Percentiles rank a stretch among this genome's conserved stretches.
These are phyloP conservation scores for Diaporthe sp. DNA, from an alignment of 2,329 filamentous ascomycete species.

Conservation along the genomic window DNA sequence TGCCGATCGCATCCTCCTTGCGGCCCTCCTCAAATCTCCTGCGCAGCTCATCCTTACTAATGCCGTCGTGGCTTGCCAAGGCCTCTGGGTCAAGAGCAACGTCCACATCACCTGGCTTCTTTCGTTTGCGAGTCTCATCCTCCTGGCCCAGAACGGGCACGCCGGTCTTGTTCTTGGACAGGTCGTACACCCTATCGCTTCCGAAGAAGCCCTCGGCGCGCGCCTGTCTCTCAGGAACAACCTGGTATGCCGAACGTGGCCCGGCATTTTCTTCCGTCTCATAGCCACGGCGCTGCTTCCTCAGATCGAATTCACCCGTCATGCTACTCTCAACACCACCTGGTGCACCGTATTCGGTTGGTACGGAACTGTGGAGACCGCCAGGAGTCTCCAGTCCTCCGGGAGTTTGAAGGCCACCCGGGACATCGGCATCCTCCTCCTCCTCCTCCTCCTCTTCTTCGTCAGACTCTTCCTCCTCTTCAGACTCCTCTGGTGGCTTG, in stretches of 20 bases:
- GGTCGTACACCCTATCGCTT: slow-evolving; percentile 91
- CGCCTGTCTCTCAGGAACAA: slow-evolving; percentile 89
- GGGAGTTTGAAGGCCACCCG: slow-evolving; percentile 76
- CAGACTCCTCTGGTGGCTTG: slow-evolving; percentile 80
- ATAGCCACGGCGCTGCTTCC: slow-evolving; percentile 85
- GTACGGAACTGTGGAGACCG: slow-evolving; percentile 82
- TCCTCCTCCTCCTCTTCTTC: slow-evolving; percentile 78
- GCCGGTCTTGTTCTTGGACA: slow-evolving; percentile 65
- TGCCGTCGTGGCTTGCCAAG: slow-evolving; percentile 76
- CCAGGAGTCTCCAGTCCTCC: slow-evolving; percentile 83
- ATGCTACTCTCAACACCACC: slow-evolving; percentile 77
- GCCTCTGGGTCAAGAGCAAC: slow-evolving; percentile 90
- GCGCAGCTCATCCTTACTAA: slow-evolving; percentile 86
- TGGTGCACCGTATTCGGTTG: slow-evolving; percentile 79
- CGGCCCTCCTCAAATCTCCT: slow-evolving; percentile 81
- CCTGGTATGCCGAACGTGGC: slow-evolving; percentile 85
- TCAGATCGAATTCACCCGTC: slow-evolving; percentile 88
- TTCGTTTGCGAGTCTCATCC: slow-evolving; percentile 82
- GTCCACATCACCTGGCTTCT: slow-evolving; percentile 96
- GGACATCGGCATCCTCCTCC: slow-evolving; percentile 70
- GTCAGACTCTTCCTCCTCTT: slow-evolving; percentile 71
- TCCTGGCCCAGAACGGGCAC: slow-evolving; percentile 84
- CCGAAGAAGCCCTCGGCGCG: slow-evolving; percentile 95
- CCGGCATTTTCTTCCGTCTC: slow-evolving; percentile 84
- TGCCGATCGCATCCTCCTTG: slow-evolving; percentile 72